Base-by-base conservation (phyloP, 805 yeast species). In the Debaryomyces hansenii region DNA sequence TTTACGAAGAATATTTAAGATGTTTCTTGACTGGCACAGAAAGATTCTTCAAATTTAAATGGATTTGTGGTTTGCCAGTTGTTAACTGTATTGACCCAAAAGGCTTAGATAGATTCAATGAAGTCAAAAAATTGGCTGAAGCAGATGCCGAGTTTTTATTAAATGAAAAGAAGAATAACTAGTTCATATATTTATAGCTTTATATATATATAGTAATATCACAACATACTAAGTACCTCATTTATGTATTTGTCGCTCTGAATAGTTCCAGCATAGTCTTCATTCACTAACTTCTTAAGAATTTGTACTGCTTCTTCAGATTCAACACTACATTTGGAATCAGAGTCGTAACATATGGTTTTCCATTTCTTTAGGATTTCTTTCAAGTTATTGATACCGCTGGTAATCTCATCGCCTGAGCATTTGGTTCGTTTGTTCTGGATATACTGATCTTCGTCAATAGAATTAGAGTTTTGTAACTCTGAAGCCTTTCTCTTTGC, bases 401-500 rank as follows among this genome's bases (percentile, higher is more conserved):
- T 58, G 3, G 70, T 56, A 37, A 83, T 68, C 45, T 85, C 85
- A 4, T 75, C 77, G 28, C 70, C 67, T 2, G 74, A 54, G 56
- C 85, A 80, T 56, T 79, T 77, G 10, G 77, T 64, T 50, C 68
- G 74, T 56, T 85, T 83, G 45, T 65, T 64, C 33, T 72, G 73
- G 20, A 74, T 71, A 38, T 68, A 67, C 2, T 68, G 67, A 45
- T 72, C 78, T 34, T 64, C 66, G 20, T 65, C 68, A 11, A 50
- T 56, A 12, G 51, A 52, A 10, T 63, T 67, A 67, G 48, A 67
- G 47, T 82, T 87, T 63, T 89, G 96, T 43, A 94, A 74, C 59
- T 94, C 98, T 4, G 78, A 72, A 0, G 97, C 96, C 64, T 92
- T 92, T 50, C 98, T 80, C 61, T 92, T 94, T 7, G 99, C 97